Conservation (phyloP, 176 grass and related monocot species). For the Triticum urartu region DNA sequence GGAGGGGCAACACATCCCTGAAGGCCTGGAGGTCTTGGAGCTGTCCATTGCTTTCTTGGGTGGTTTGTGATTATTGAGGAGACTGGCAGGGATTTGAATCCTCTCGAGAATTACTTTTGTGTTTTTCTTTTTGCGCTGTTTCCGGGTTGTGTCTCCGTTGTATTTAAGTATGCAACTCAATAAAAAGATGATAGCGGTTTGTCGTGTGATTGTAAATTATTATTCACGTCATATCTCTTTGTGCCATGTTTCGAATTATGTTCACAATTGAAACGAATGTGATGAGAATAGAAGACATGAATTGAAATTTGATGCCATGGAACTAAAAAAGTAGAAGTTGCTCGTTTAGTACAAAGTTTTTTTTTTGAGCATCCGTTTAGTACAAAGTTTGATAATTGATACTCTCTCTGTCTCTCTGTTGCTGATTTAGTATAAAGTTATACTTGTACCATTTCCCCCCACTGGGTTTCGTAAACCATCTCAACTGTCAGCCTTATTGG, state of each 20-base stretch:
- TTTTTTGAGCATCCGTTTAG: too few species aligned
- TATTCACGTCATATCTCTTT: not conserved
- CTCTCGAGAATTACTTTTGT: conserved; percentile 24
- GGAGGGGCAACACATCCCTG: conserved; percentile 52
- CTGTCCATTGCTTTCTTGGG: conserved; percentile 1
- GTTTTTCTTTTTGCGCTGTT: not conserved
- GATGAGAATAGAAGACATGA: not conserved
- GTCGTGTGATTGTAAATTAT: conserved; percentile 42
- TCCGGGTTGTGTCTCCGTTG: conserved; percentile 40
- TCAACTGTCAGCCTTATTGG: too few species aligned
- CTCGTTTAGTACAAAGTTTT: too few species aligned
- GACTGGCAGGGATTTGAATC: conserved; percentile 31
- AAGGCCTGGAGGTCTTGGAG: conserved; percentile 32
- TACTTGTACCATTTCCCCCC: too few species aligned
- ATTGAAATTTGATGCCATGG: not conserved
- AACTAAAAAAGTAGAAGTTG: not conserved
- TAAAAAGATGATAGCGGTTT: conserved; percentile 28
- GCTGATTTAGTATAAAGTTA: too few species aligned
- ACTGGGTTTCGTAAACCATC: too few species aligned
- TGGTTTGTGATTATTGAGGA: conserved; percentile 44
- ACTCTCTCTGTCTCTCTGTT: too few species aligned
- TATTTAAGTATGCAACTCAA: conserved; percentile 45
- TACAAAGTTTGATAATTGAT: too few species aligned
- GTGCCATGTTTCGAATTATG: not conserved
- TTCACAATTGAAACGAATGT: not conserved